Evolutionary conservation across 1,139 yeast species (phyloP).

Genomic region (Saccharomycopsis phalli): DNA sequence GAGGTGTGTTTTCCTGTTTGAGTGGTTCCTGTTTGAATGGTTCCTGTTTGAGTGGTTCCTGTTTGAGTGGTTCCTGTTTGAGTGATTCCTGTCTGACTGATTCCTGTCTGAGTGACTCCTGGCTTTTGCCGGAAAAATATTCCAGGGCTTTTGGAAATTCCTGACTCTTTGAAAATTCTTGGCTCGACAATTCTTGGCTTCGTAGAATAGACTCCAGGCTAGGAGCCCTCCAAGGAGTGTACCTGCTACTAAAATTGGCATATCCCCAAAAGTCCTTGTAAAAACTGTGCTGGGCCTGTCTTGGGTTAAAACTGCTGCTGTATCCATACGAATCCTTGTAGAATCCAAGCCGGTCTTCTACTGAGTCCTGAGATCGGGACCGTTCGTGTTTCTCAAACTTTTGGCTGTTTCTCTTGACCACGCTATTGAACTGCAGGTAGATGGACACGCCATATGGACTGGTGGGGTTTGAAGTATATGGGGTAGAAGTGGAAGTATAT

Average conservation of each 20-base stretch:
- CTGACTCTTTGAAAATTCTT: no score
- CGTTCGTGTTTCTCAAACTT: not conserved
- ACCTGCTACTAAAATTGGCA: not conserved
- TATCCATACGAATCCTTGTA: slow-evolving; percentile 17
- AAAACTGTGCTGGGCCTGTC: slow-evolving; percentile 6
- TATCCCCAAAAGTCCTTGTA: slow-evolving; percentile 14
- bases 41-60: no score
- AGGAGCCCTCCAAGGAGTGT: not conserved
- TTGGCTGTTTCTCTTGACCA: slow-evolving; percentile 2
- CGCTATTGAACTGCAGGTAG: slow-evolving; percentile 18
- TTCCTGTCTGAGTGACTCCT: not conserved
- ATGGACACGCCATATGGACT: slow-evolving; percentile 17
- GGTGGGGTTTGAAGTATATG: no score
- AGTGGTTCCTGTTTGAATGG: not conserved
- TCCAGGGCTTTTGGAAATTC: not conserved
- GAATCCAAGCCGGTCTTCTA: slow-evolving; percentile 4
- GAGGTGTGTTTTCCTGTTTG: no score
- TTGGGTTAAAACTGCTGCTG: slow-evolving; percentile 12
- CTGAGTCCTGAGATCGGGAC: not conserved
- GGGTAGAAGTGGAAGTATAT: not conserved
- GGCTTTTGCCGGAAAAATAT: not conserved
- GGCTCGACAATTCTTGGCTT: no score
- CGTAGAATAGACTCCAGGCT: not conserved
- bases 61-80: not conserved
- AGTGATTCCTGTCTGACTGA: not conserved